Evolutionary conservation across 176 grass and related monocot genomes (phyloP), one percentile per base, ranked within the genome.

Genomic region (Carex cristatella): DNA sequence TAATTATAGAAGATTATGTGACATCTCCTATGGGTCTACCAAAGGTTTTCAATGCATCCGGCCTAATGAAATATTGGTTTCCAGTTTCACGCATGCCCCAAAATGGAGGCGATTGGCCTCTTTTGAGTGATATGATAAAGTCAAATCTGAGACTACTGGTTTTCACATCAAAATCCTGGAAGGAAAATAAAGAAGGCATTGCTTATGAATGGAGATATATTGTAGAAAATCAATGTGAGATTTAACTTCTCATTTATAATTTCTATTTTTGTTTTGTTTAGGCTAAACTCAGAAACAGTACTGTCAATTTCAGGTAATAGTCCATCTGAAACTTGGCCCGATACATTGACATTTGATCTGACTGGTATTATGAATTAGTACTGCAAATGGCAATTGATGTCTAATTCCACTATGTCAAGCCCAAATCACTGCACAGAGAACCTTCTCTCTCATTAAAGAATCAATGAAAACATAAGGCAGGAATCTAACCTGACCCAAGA

Each of bases 1-100:
- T 98, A 83, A 90, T 94, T 79, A 69, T 98, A 32, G 93, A 98
- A 89, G 91, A 98, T 84, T 98, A 98, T 65, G 93, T 98, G 30
- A 92, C 86, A 19, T 85, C 91, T 53, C 91, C 93, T 1, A 89
- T 4, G 85, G 96, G 90, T 1, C 93, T 98, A 78, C 89, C 89
- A n/a, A 81, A 89, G 0, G 93, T 95, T 54, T 91, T 98, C 85
- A 95, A 87, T 65, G 88, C 88, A 44, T 91, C 95, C 2, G 91
- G 95, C 12, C 90, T 95, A 9, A 70, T 79, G 15, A 84, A 38
- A 3, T 94, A 92, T 79, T 32, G 88, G 85, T 83, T 98, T 88
- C 96, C 96, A 0, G 85, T 75, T 18, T 89, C 87, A 79, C 86
- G 61, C 61, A 95, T 98, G 96, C 93, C 95, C 83, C 88, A 91